Conservation (phyloP, 2,329 filamentous ascomycete genomes). For the Torrubiella hemipterigena region DNA sequence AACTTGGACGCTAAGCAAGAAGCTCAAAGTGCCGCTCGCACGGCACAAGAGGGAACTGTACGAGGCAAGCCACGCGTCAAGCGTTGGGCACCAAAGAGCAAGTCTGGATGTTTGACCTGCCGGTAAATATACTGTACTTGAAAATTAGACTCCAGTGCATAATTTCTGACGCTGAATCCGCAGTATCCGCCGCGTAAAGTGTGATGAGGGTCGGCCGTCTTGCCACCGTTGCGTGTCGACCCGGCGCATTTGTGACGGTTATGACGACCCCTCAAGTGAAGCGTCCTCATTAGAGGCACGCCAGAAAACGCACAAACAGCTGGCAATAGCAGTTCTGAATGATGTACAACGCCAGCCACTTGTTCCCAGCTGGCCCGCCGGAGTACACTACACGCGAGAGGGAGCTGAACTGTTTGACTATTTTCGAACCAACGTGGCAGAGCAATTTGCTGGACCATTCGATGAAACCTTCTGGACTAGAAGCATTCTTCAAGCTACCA, state of each 20-base stretch:
- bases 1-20: too few species aligned
- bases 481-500: neutral
- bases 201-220: slow-evolving; percentile 16
- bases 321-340: too few species aligned
- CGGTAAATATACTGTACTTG: slow-evolving; percentile 8
- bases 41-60: too few species aligned
- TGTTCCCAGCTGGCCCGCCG: too few species aligned
- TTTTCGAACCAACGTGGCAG: neutral
- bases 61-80: too few species aligned
- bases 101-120: slow-evolving; percentile 14
- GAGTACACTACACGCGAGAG: too few species aligned
- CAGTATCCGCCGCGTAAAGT: slow-evolving; percentile 18
- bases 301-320: too few species aligned
- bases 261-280: too few species aligned
- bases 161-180: neutral
- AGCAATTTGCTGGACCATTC: neutral
- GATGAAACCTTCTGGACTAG: neutral
- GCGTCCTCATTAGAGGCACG: too few species aligned
- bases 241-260: slow-evolving; percentile 15
- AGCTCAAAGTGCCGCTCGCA: too few species aligned
- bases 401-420: neutral
- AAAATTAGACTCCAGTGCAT: too few species aligned
- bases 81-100: slow-evolving; percentile 8
- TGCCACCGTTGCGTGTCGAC: slow-evolving; percentile 15
- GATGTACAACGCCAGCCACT: too few species aligned